phyloP scores from a whole-genome alignment of 1,139 yeast genomes.

The Protomyces inundatus region DNA sequence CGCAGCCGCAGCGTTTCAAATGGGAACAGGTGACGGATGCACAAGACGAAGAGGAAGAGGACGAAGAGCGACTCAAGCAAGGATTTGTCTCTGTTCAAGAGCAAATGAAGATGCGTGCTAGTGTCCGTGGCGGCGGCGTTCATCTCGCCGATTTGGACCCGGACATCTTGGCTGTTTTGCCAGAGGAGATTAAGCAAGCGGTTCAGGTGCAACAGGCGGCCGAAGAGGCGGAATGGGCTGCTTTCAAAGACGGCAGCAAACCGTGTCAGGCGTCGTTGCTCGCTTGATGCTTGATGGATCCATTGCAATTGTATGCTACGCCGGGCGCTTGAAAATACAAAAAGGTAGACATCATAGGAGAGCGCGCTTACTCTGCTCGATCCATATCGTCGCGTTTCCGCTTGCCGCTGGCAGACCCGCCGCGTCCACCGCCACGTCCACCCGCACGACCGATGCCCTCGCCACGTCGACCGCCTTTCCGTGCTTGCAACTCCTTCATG shows the following conservation, averaged over 20 bases:
- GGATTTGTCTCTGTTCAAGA: not conserved
- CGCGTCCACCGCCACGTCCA: constrained; percentile 15
- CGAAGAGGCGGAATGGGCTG: not conserved
- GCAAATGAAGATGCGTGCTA: not conserved
- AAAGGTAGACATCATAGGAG: too few relatives aligned
- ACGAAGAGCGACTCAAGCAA: not conserved
- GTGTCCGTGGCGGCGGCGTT: not conserved
- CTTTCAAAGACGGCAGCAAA: not conserved
- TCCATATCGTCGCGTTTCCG: not conserved
- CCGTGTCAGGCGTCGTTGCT: too few relatives aligned
- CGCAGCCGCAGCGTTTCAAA: constrained; percentile 53
- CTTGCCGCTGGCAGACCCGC: not conserved
- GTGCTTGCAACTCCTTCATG: constrained; percentile 66
- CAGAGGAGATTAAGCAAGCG: not conserved
- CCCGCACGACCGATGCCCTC: constrained; percentile 37
- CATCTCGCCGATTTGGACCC: not conserved
- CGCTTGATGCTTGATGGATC: too few relatives aligned
- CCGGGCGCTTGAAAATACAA: too few relatives aligned
- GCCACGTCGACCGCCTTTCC: constrained; percentile 42
- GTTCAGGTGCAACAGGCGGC: not conserved
- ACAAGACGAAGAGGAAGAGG: not conserved
- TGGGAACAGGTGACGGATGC: not conserved
- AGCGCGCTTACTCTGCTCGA: not conserved
- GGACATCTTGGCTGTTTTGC: not conserved
- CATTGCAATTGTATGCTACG: too few relatives aligned